These are phyloP conservation scores for Salvia hispanica DNA, from an alignment of 257 asterid genomes.

Conservation along the genomic window DNA sequence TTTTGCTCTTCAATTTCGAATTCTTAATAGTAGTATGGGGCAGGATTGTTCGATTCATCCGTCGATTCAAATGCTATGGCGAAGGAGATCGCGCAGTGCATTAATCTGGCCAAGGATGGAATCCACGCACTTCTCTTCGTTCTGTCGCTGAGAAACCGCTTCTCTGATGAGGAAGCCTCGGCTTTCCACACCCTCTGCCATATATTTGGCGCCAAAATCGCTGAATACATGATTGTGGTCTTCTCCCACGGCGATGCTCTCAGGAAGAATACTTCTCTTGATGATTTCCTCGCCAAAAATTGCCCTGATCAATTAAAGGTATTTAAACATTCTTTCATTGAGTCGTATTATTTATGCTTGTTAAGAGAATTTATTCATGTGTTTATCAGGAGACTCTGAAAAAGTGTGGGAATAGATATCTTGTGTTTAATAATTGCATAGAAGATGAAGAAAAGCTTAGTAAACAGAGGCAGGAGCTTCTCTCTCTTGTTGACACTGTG, in stretches of 20 bases:
- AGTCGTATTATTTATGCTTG: too few species aligned
- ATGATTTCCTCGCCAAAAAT: conserved; percentile 49
- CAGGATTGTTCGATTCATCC: conserved; percentile 71
- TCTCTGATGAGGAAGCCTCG: conserved; percentile 61
- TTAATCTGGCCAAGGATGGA: conserved; percentile 84
- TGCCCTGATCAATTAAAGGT: conserved; percentile 48
- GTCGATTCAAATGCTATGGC: conserved; percentile 51
- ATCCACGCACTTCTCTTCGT: conserved; percentile 79
- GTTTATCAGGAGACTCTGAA: conserved; percentile 47
- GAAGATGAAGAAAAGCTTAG: conserved; percentile 42
- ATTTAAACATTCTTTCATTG: too few species aligned
- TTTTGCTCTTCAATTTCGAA: too few species aligned
- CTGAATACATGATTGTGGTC: too few species aligned
- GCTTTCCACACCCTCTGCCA: conserved; percentile 53
- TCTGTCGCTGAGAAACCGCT: conserved; percentile 55
- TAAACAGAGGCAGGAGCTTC: conserved; percentile 50
- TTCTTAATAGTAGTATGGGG: too few species aligned
- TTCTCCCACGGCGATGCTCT: too few species aligned
- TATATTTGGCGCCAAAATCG: conserved; percentile 48
- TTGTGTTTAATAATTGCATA: conserved; percentile 65
- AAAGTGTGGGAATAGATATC: conserved; percentile 62
- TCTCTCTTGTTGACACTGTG: conserved; percentile 54
- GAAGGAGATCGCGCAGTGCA: conserved; percentile 70
- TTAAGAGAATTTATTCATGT: too few species aligned
- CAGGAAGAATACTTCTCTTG: conserved; percentile 42